A percentile compares a stretch with the other conserved stretches of the same genome.
Evolutionary conservation across 2,329 filamentous ascomycete species (phyloP).

Genomic region (Dryadomyces quercivorus): DNA sequence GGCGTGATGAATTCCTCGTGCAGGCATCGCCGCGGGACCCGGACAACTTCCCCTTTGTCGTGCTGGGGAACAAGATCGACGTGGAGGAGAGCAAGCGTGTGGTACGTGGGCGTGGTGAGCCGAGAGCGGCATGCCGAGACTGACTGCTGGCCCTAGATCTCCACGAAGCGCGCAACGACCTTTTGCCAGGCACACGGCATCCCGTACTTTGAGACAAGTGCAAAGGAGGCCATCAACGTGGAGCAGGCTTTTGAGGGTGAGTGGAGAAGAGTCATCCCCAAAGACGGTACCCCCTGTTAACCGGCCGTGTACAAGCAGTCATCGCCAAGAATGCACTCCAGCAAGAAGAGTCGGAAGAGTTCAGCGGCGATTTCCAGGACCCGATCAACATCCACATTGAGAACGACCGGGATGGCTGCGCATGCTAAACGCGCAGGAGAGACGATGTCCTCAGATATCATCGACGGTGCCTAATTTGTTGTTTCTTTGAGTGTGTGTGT

Average conservation of each 20-base stretch:
- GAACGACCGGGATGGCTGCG: slow-evolving; percentile 82
- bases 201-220: slow-evolving; percentile 97
- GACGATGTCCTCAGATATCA: not conserved
- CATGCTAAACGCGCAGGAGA: slow-evolving; percentile 49
- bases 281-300: not conserved
- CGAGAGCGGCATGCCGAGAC: not conserved
- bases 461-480: not conserved
- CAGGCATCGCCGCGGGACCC: slow-evolving; percentile 94
- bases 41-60: slow-evolving; percentile 95
- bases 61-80: slow-evolving; percentile 98
- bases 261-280: not conserved
- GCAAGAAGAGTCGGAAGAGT: slow-evolving; percentile 96
- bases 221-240: slow-evolving; percentile 97
- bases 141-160: slow-evolving; percentile 46
- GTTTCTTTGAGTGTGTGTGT: not conserved
- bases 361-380: slow-evolving; percentile 92
- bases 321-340: slow-evolving; percentile 92
- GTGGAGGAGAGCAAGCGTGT: slow-evolving; percentile 95
- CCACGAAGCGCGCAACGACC: slow-evolving; percentile 87
- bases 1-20: slow-evolving; percentile 96
- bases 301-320: slow-evolving; percentile 42
- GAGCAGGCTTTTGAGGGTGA: slow-evolving; percentile 64
- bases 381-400: slow-evolving; percentile 98
- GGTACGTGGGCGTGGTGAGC: slow-evolving; percentile 34
- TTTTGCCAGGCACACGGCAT: slow-evolving; percentile 98